Percentiles rank a stretch among this genome's conserved stretches.
phyloP scores from a whole-genome alignment of 2,329 filamentous ascomycete genomes.

The Xylaria hypoxylon region DNA sequence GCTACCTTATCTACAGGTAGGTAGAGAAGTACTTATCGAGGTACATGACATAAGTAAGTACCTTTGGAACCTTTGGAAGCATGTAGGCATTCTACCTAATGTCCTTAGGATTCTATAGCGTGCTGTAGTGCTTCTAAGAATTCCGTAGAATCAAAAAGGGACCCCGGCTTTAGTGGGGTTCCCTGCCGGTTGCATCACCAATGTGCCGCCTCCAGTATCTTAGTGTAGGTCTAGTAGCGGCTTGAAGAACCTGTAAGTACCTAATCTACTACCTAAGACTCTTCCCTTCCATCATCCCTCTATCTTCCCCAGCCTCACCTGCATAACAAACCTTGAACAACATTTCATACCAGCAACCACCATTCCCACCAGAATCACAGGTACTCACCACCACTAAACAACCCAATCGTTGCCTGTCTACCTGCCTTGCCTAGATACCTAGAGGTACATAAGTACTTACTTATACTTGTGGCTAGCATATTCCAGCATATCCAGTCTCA shows the following conservation, averaged over 20 bases:
- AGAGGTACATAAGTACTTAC: conserved; percentile 1
- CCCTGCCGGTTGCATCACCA: conserved; percentile 41
- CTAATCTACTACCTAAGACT: not conserved
- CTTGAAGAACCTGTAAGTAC: not conserved
- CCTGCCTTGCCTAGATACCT: not conserved
- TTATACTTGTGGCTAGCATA: no score
- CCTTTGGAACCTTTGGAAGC: no score
- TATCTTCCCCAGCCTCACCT: conserved; percentile 36
- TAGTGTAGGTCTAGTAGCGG: not conserved
- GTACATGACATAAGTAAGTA: no score
- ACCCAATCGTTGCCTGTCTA: not conserved
- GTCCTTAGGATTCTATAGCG: conserved; percentile 28
- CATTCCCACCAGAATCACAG: not conserved
- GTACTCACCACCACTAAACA: not conserved
- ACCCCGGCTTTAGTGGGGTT: conserved; percentile 40
- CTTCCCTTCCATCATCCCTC: conserved; percentile 6
- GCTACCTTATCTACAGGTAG: no score
- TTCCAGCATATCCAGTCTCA: no score
- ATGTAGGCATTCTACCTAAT: not conserved
- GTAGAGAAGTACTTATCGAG: no score
- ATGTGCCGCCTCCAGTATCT: conserved; percentile 24
- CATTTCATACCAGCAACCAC: conserved; percentile 4
- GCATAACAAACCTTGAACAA: conserved; percentile 3
- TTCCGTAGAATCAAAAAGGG: conserved; percentile 40
- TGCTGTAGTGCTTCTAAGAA: conserved; percentile 41